Base-by-base conservation (phyloP, 148 eudicot species). In the Beta vulgaris region DNA sequence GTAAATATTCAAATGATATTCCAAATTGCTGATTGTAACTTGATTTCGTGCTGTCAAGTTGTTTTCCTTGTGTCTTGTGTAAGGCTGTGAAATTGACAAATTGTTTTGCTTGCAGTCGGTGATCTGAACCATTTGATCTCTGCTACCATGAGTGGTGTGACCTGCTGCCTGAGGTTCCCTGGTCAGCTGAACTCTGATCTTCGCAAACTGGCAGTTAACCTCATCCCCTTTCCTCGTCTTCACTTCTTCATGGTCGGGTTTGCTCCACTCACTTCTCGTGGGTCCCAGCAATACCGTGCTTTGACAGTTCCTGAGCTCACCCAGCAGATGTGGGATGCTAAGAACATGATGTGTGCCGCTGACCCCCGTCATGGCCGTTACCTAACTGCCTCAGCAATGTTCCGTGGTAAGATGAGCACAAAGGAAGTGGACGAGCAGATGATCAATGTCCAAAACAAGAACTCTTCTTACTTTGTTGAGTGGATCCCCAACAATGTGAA, bases 261-360 rank as follows among this genome's bases (percentile, higher is more conserved):
- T 58, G 85, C 87, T 13, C 87, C 87, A 21, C 78, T 84, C 6
- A 84, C 87, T 53, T 84, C 87, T 29, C 82, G 83, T 69, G 87
- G 87, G 15, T 84, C 87, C 54, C 85, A 85, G 75, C 83, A 79
- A 32, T 85, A 85, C 74, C 81, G 87, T 0, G 81, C 85, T 2
- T 75, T 85, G 6, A 85, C 87, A 23, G 87, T 85, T 53, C 88
- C 88, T 2, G 88, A 85, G 80, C 86, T 85, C 3, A 85, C 88
- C 78, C 88, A 85, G 48, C 88, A 85, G n/a, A 85, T 85, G 87
- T 85, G 88, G 88, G 88, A 85, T 19, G 58, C 88, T 29, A 83
- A 83, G 84, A 85, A 85, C 86, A 85, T 85, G 88, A 85, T 85
- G 88, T 85, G 88, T 58, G 88, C 88, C 8, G 88, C 88, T 4